Evolutionary conservation across 2,329 filamentous ascomycete genomes (phyloP).

Genomic region (Penicillium frequentans): DNA sequence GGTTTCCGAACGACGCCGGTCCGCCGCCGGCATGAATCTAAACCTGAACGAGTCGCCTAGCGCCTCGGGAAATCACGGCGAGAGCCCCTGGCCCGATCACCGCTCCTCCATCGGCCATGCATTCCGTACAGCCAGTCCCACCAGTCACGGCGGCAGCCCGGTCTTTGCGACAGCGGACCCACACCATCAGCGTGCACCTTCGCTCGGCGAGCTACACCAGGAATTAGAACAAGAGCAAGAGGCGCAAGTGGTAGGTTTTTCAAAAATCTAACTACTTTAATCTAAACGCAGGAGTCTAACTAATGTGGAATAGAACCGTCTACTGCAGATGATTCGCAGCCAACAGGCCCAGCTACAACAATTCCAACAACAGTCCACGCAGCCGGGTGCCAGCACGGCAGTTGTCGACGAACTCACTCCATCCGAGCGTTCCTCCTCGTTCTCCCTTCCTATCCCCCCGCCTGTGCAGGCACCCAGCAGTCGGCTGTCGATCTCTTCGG

Average conservation of each 20-base stretch:
- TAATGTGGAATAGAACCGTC: slow-evolving; percentile 41
- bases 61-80: slow-evolving; percentile 33
- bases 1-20: slow-evolving; percentile 45
- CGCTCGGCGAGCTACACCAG: slow-evolving; percentile 51
- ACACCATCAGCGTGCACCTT: slow-evolving; percentile 50
- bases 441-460: slow-evolving; percentile 34
- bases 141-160: slow-evolving; percentile 43
- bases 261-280: neutral
- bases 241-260: slow-evolving; percentile 48
- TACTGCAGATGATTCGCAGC: slow-evolving; percentile 51
- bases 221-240: slow-evolving; percentile 54
- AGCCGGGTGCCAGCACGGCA: slow-evolving; percentile 25
- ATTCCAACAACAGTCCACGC: slow-evolving; percentile 33
- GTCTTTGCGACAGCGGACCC: slow-evolving; percentile 46
- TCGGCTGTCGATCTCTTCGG: slow-evolving; percentile 35
- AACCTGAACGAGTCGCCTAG: slow-evolving; percentile 38
- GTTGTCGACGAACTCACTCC: slow-evolving; percentile 46
- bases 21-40: slow-evolving; percentile 40
- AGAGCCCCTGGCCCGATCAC: slow-evolving; percentile 38
- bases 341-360: slow-evolving; percentile 49
- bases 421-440: slow-evolving; percentile 43
- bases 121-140: slow-evolving; percentile 44
- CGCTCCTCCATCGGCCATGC: slow-evolving; percentile 40
- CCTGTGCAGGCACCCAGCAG: slow-evolving; percentile 24
- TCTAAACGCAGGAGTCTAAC: neutral